Base-by-base conservation (phyloP, 345 rosid genomes). In the Arabis hirsuta region DNA sequence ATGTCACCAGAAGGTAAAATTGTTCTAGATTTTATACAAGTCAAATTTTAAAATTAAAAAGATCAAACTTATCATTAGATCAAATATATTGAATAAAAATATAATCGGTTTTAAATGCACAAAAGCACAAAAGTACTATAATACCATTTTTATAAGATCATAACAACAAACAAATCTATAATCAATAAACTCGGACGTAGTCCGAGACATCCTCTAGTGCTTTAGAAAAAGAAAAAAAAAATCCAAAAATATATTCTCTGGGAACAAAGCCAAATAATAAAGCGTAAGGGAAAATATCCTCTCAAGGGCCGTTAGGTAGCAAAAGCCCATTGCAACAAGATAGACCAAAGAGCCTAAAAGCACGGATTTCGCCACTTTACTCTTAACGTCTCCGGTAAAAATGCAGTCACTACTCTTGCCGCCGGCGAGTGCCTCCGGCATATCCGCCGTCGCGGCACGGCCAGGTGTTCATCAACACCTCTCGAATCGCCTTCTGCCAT, bases 401-500 rank as follows among this genome's bases (percentile, higher is more conserved):
- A 90, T 90, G 96, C 96, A 66, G 73, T 76, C 91, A 62, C 83
- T 88, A 10, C 82, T 88, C 48, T 72, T 54, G 39, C 82, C 87
- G 84, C 82, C 85, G 66, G 81, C 68, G 55, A 79, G 80, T 42
- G 47, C 70, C 62, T 22, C 83, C 72, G 82, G 84, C 70, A 14
- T 77, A 38, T 73, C 71, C 13, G 51, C 76, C 3, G 78, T 76
- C 32, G 76, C 78, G 31, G 45, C 14, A 13, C 67, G 73, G 39
- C 77, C 77, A 57, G 12, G 36, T n/a, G 11, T 70, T 3, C 68
- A 71, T 7, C 70, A 62, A 41, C 76, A 53, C 47, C 83, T 67
- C 71, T 79, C 44, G 4, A 48, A 62, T 57, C 36, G 59, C 44
- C 64, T 5, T 26, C 26, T 51, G 0, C 76, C 76, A 10, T 76